Conservation (phyloP, 1,284 basidiomycete species). For the Ustilago lituana region DNA sequence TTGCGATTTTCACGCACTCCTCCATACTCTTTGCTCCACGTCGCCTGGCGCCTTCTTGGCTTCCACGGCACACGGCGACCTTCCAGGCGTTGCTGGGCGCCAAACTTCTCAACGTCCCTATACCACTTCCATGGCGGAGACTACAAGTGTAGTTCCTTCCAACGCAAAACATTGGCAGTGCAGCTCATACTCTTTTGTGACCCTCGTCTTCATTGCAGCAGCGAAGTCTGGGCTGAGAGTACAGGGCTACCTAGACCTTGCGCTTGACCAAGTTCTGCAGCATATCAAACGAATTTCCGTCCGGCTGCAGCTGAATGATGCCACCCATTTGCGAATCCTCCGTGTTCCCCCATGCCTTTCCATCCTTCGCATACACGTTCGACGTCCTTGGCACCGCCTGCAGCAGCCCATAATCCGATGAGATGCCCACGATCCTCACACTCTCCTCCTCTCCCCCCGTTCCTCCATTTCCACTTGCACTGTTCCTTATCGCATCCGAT, state of each 20-base stretch:
- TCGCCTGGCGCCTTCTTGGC: slow-evolving; percentile 1
- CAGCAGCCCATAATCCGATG: slow-evolving; percentile 84
- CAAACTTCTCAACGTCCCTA: neutral
- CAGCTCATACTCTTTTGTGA: too few relatives aligned
- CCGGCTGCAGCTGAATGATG: slow-evolving; percentile 79
- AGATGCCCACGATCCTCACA: slow-evolving; percentile 86
- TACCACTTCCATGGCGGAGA: too few relatives aligned
- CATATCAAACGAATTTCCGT: slow-evolving; percentile 96
- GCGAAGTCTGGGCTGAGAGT: too few relatives aligned
- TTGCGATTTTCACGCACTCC: slow-evolving; percentile 11
- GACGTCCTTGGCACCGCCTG: slow-evolving; percentile 75
- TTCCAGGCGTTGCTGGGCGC: slow-evolving; percentile 29
- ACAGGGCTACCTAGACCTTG: slow-evolving; percentile 68
- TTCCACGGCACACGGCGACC: slow-evolving; percentile 29
- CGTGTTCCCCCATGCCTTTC: slow-evolving; percentile 46
- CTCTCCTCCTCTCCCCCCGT: slow-evolving; percentile 51
- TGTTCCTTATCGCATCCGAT: slow-evolving; percentile 20
- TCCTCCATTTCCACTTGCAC: neutral
- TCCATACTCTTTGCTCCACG: slow-evolving; percentile 23
- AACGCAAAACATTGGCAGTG: too few relatives aligned
- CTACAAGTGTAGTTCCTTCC: too few relatives aligned
- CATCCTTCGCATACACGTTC: slow-evolving; percentile 23
- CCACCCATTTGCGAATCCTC: slow-evolving; percentile 17
- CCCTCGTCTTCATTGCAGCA: too few relatives aligned
- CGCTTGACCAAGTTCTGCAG: slow-evolving; percentile 86